phyloP scores from a whole-genome alignment of 2,329 filamentous ascomycete genomes.

The Penicillium psychrosexuale region DNA sequence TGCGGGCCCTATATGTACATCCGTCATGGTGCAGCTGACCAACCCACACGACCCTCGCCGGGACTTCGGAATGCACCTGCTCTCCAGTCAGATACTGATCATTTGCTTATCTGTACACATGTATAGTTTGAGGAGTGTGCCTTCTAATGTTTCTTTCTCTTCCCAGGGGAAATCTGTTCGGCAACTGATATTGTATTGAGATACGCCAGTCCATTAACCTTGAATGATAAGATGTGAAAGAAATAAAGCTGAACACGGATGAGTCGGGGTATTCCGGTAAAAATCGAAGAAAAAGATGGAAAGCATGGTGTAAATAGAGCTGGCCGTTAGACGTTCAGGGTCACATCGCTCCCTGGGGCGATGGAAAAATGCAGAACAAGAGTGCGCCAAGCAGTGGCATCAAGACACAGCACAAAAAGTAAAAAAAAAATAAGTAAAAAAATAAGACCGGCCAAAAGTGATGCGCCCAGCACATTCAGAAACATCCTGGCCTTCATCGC shows the following conservation, averaged over 20 bases:
- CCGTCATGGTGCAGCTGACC: conserved; percentile 27
- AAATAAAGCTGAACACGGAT: conserved; percentile 16
- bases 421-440: conserved; percentile 13
- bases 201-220: conserved; percentile 13
- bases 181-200: conserved; percentile 13
- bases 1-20: neutral
- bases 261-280: conserved; percentile 33
- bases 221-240: conserved; percentile 10
- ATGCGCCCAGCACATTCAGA: conserved; percentile 24
- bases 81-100: conserved; percentile 13
- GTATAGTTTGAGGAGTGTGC: neutral
- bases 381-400: conserved; percentile 8
- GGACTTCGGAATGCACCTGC: conserved; percentile 11
- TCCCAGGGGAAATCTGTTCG: neutral
- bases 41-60: conserved; percentile 23
- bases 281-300: conserved; percentile 13
- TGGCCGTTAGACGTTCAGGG: conserved; percentile 12
- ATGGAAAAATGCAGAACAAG: conserved; percentile 3
- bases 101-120: neutral
- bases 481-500: conserved; percentile 3
- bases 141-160: neutral
- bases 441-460: conserved; percentile 15
- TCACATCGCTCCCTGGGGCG: conserved; percentile 8
- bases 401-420: conserved; percentile 11
- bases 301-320: conserved; percentile 7